Evolutionary conservation across 2,329 filamentous ascomycete genomes (phyloP).

Genomic region (Gyromitra esculenta): DNA sequence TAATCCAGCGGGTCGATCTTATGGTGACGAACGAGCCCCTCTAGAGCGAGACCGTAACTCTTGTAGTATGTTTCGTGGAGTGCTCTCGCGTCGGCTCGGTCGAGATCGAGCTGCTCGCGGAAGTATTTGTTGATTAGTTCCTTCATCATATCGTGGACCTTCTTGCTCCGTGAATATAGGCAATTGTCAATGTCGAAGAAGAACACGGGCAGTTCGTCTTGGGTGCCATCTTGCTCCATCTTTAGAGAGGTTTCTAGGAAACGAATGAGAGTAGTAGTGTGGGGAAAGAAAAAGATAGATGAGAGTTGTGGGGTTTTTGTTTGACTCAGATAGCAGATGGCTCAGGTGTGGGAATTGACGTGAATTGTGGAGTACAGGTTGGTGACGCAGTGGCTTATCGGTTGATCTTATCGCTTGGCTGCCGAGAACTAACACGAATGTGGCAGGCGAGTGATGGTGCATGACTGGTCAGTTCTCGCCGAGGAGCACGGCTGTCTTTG

Average conservation of each 20-base stretch:
- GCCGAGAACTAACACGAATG: background rate
- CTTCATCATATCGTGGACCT: slow-evolving; percentile 87
- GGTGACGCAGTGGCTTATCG: slow-evolving; percentile 29
- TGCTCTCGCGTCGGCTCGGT: slow-evolving; percentile 79
- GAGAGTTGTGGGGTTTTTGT: background rate
- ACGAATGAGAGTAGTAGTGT: background rate
- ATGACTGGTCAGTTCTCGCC: background rate
- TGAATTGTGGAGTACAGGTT: slow-evolving; percentile 1
- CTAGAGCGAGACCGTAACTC: slow-evolving; percentile 95
- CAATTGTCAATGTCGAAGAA: slow-evolving; percentile 99
- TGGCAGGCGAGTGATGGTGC: slow-evolving; percentile 18
- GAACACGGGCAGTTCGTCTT: slow-evolving; percentile 67
- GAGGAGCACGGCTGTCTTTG: background rate
- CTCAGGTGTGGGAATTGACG: background rate
- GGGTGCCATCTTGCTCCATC: slow-evolving; percentile 32
- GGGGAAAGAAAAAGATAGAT: background rate
- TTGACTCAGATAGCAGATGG: background rate
- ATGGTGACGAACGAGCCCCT: slow-evolving; percentile 92
- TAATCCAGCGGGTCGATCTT: slow-evolving; percentile 95
- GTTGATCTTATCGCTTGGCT: slow-evolving; percentile 17
- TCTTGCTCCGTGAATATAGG: slow-evolving; percentile 84
- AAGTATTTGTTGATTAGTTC: slow-evolving; percentile 73
- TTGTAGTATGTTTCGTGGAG: slow-evolving; percentile 93
- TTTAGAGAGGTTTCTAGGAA: background rate
- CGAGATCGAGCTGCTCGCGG: slow-evolving; percentile 65